Conservation (phyloP, 192 early-diverging fungal genomes). For the Backusella macrospora region DNA sequence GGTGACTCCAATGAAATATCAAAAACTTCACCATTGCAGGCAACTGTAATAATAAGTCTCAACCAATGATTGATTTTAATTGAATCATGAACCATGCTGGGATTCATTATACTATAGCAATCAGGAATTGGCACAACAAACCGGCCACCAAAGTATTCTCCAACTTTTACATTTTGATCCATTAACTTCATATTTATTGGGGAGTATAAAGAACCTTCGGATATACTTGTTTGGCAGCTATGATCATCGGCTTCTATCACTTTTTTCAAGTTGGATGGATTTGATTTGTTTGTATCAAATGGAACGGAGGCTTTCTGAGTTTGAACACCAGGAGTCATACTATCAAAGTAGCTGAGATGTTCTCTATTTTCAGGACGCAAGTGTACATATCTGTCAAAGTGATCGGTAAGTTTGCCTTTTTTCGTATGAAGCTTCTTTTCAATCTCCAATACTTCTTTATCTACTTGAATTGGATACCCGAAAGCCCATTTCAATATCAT, state of each 20-base stretch:
- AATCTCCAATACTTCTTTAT: background rate
- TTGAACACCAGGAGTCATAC: background rate
- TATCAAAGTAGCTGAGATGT: constrained; percentile 9
- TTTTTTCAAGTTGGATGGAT: background rate
- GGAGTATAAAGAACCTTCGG: background rate
- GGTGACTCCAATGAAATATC: constrained; percentile 27
- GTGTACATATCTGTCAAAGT: background rate
- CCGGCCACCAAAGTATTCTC: constrained; percentile 26
- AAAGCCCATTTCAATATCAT: constrained; percentile 31
- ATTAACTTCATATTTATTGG: constrained; percentile 29
- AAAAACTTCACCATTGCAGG: constrained; percentile 12
- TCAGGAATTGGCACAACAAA: constrained; percentile 40
- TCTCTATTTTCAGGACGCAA: background rate
- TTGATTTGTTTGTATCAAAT: background rate
- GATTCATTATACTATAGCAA: constrained; percentile 27
- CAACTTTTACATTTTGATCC: constrained; percentile 24
- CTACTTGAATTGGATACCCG: constrained; percentile 12
- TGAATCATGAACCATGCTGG: constrained; percentile 19
- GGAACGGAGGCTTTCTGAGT: background rate
- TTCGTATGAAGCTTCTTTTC: constrained; percentile 1
- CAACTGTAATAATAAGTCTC: constrained; percentile 2
- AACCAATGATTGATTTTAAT: constrained; percentile 34
- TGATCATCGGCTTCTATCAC: background rate
- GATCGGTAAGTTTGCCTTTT: background rate
- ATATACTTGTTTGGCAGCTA: background rate